Evolutionary conservation across 192 early-diverging fungal genomes (phyloP).

Genomic region (Coemansia sp.): DNA sequence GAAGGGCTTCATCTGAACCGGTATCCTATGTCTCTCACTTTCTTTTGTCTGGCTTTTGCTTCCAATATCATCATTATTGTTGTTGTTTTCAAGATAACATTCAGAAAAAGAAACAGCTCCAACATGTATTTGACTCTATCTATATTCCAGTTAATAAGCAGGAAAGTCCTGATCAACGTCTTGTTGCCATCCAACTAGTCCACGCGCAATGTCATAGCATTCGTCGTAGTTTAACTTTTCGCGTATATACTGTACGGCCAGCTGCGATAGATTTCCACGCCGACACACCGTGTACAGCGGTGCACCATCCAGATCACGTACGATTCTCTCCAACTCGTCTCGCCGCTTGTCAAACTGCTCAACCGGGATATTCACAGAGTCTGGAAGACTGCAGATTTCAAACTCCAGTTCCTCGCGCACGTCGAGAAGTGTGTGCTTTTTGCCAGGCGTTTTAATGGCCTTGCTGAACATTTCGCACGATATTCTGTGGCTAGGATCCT

Average conservation of each 20-base stretch:
- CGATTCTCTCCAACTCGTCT: conserved; percentile 41
- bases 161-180: conserved; percentile 81
- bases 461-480: conserved; percentile 58
- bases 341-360: conserved; percentile 32
- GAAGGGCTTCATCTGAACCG: conserved; percentile 59
- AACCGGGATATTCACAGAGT: conserved; percentile 65
- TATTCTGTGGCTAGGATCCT: conserved; percentile 49
- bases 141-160: conserved; percentile 61
- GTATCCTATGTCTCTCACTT: too few relatives aligned
- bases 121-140: not conserved
- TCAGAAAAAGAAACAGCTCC: not conserved
- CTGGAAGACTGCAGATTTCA: conserved; percentile 76
- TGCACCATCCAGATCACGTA: conserved; percentile 32
- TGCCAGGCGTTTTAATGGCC: conserved; percentile 14
- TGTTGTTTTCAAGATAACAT: not conserved
- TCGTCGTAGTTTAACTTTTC: conserved; percentile 60
- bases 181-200: conserved; percentile 73
- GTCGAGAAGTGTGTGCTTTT: conserved; percentile 77
- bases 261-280: conserved; percentile 85
- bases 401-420: conserved; percentile 85
- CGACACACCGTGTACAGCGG: conserved; percentile 85
- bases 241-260: conserved; percentile 77
- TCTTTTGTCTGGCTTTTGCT: not conserved
- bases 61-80: not conserved
- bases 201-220: conserved; percentile 81